A percentile compares a stretch with the other conserved stretches of the same genome.
Evolutionary conservation across 225 moss, liverwort and hornwort species (phyloP).

Genomic region (Physcomitrium patens): DNA sequence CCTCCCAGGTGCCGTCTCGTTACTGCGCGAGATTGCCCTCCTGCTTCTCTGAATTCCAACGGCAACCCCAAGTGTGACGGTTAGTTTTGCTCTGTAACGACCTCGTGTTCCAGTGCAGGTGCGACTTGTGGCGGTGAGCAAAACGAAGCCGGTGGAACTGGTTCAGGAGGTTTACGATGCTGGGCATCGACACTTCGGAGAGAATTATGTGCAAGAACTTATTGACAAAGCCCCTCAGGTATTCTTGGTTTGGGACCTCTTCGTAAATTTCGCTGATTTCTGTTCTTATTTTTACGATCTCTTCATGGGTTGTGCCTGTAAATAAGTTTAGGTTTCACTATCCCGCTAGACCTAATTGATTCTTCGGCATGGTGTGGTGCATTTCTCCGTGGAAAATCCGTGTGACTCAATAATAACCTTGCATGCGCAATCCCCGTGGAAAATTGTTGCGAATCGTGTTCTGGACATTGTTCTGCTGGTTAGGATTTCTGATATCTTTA

Average conservation of each 20-base stretch:
- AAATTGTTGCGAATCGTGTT: not conserved
- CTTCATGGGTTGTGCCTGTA: not conserved
- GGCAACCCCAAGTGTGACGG: not conserved
- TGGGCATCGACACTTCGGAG: constrained; percentile 61
- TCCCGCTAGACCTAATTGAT: constrained; percentile 16
- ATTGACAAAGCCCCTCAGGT: constrained; percentile 66
- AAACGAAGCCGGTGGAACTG: constrained; percentile 58
- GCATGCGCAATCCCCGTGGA: not conserved
- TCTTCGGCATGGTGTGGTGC: constrained; percentile 1
- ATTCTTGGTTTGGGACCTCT: not conserved
- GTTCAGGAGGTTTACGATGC: constrained; percentile 54
- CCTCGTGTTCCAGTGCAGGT: constrained; percentile 36
- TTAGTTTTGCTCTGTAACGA: not conserved
- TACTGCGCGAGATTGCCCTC: too few species aligned
- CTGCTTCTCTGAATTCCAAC: too few species aligned
- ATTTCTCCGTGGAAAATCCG: not conserved
- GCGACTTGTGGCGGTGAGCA: constrained; percentile 64
- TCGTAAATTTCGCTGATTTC: not conserved
- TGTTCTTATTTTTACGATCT: not conserved
- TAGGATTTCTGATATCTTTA: constrained; percentile 14
- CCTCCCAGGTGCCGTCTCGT: constrained; percentile 37
- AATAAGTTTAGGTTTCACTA: not conserved
- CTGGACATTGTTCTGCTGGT: not conserved
- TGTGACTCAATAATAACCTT: too few species aligned
- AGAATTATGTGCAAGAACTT: constrained; percentile 69